These are phyloP conservation scores for Bruguiera parviflora DNA, from an alignment of 345 rosid species.

Conservation along the genomic window DNA sequence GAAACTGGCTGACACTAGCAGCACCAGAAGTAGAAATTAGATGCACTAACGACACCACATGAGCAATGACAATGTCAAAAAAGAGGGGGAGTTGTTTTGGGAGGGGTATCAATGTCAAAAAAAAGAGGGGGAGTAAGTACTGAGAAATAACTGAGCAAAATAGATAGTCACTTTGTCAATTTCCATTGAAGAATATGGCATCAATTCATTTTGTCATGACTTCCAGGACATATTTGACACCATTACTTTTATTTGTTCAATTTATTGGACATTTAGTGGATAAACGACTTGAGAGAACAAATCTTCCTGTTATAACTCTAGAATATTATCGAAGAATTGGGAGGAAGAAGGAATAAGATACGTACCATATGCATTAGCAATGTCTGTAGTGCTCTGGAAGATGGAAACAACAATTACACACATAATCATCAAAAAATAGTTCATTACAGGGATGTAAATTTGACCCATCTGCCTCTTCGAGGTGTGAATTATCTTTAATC, in stretches of 20 bases:
- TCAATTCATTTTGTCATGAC: neutral
- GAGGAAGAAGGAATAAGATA: conserved; percentile 8
- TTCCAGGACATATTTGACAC: neutral
- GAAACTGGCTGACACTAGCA: neutral
- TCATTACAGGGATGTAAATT: conserved; percentile 83
- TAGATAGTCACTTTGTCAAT: neutral
- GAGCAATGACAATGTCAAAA: neutral
- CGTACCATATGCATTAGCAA: conserved; percentile 97
- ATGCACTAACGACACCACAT: neutral
- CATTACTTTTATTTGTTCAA: neutral
- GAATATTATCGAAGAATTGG: neutral
- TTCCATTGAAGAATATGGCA: neutral
- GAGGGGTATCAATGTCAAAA: too few species aligned
- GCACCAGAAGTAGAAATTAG: neutral
- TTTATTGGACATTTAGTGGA: neutral
- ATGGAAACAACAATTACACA: conserved; percentile 82
- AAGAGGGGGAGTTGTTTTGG: too few species aligned
- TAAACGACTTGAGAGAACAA: neutral
- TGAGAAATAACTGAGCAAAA: neutral
- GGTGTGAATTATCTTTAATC: conserved; percentile 92
- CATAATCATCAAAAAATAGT: conserved; percentile 91
- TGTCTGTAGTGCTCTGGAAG: conserved; percentile 79
- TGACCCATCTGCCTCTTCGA: conserved; percentile 85
- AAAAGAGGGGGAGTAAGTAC: too few species aligned
- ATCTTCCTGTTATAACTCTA: neutral